Conservation (phyloP, 345 rosid species). For the Syzygium grande region DNA sequence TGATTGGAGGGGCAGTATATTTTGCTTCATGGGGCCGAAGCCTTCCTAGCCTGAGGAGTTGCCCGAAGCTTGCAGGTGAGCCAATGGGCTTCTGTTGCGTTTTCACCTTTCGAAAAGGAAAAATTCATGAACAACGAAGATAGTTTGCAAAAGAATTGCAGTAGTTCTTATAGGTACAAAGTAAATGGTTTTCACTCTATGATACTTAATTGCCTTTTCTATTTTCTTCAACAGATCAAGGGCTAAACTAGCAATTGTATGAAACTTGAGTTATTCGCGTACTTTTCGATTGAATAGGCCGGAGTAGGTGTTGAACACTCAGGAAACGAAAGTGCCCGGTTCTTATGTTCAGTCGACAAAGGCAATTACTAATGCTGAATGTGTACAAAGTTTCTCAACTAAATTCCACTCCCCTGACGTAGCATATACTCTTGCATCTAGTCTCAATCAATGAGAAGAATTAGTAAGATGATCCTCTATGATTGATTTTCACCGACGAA, state of each 20-base stretch:
- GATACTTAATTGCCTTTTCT: neutral
- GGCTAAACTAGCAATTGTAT: neutral
- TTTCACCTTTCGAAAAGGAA: neutral
- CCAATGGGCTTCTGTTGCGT: neutral
- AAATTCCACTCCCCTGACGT: neutral
- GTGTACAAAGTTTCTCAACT: neutral
- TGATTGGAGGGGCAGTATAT: constrained; percentile 28
- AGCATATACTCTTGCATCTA: neutral
- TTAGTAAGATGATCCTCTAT: neutral
- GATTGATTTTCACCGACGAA: too few species aligned
- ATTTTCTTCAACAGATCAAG: neutral
- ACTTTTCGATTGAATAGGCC: neutral
- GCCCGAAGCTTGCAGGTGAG: neutral
- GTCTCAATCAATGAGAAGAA: neutral
- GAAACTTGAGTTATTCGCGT: neutral
- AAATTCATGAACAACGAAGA: neutral
- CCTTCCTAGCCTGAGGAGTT: constrained; percentile 14
- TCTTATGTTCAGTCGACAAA: neutral
- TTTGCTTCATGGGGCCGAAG: constrained; percentile 15
- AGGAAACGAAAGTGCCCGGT: neutral
- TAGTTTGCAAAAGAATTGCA: neutral
- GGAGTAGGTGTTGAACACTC: neutral
- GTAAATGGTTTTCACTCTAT: neutral
- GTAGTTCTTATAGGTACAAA: neutral
- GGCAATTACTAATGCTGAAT: neutral